phyloP scores from a whole-genome alignment of 352 stramenopile species.

The Globisporangium nodosum region DNA sequence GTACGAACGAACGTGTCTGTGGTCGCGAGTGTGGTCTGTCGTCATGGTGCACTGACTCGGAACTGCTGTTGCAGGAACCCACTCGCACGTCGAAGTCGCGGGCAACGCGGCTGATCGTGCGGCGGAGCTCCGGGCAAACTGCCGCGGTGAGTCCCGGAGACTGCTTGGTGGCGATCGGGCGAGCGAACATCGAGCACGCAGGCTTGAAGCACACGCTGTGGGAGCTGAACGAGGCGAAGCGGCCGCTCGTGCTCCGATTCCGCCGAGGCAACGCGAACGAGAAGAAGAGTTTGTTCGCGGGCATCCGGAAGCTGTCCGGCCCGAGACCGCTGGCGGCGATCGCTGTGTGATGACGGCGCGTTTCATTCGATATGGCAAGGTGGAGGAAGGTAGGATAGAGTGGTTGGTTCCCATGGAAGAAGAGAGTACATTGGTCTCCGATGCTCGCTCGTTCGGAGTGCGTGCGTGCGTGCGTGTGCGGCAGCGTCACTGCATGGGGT shows the following conservation, averaged over 20 bases:
- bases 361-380: background rate
- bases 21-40: background rate
- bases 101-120: constrained; percentile 70
- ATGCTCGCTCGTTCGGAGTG: background rate
- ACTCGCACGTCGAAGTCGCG: constrained; percentile 33
- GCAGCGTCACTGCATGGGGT: constrained; percentile 59
- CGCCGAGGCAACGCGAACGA: constrained; percentile 69
- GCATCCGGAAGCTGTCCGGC: constrained; percentile 27
- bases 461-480: background rate
- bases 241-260: constrained; percentile 75
- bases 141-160: constrained; percentile 77
- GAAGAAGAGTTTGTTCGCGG: constrained; percentile 73
- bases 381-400: background rate
- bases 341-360: constrained; percentile 27
- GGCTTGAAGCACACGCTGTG: constrained; percentile 83
- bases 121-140: constrained; percentile 59
- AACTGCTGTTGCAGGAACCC: constrained; percentile 22
- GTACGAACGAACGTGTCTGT: constrained; percentile 13
- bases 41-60: background rate
- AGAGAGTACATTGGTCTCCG: background rate
- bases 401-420: background rate
- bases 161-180: constrained; percentile 75
- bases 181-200: constrained; percentile 78
- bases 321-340: constrained; percentile 26
- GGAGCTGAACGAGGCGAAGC: constrained; percentile 70